These are phyloP conservation scores for Umbilicaria muhlenbergii DNA, from an alignment of 495 filamentous ascomycete genomes.

Conservation along the genomic window DNA sequence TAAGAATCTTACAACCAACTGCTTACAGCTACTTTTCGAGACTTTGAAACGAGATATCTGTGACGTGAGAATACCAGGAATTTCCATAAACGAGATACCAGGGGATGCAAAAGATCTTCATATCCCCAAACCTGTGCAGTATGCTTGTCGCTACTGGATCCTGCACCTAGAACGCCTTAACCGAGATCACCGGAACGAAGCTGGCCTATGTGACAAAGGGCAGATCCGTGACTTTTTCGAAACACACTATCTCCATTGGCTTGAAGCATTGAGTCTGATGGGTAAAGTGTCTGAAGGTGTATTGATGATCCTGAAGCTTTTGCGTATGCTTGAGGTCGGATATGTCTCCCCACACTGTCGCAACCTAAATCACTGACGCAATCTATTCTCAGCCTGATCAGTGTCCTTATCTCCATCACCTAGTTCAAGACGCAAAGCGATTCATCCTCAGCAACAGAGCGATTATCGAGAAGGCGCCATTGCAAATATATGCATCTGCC, in stretches of 20 bases:
- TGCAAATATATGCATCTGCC: slow-evolving; percentile 16
- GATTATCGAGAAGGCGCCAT: slow-evolving; percentile 13
- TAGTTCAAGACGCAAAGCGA: slow-evolving; percentile 1
- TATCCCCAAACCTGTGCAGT: slow-evolving; percentile 11
- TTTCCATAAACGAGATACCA: neutral
- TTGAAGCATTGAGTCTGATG: slow-evolving; percentile 14
- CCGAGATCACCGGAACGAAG: neutral
- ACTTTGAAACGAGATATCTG: slow-evolving; percentile 13
- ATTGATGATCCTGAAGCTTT: neutral
- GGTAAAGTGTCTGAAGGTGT: slow-evolving; percentile 5
- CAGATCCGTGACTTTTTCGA: slow-evolving; percentile 14
- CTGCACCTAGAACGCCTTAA: slow-evolving; percentile 18
- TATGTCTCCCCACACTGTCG: neutral
- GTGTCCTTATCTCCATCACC: neutral
- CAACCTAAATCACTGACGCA: neutral
- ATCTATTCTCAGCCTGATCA: neutral
- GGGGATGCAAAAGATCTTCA: slow-evolving; percentile 1
- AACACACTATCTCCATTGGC: slow-evolving; percentile 21
- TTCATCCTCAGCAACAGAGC: slow-evolving; percentile 6
- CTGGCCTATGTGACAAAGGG: slow-evolving; percentile 2
- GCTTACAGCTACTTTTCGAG: neutral
- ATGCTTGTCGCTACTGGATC: slow-evolving; percentile 27
- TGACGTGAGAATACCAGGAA: neutral
- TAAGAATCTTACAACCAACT: neutral
- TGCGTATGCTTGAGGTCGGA: neutral